Percentiles rank a stretch among this genome's conserved stretches.
These are phyloP conservation scores for Leptomonas seymouri DNA, from an alignment of 208 protist genomes.

Conservation along the genomic window DNA sequence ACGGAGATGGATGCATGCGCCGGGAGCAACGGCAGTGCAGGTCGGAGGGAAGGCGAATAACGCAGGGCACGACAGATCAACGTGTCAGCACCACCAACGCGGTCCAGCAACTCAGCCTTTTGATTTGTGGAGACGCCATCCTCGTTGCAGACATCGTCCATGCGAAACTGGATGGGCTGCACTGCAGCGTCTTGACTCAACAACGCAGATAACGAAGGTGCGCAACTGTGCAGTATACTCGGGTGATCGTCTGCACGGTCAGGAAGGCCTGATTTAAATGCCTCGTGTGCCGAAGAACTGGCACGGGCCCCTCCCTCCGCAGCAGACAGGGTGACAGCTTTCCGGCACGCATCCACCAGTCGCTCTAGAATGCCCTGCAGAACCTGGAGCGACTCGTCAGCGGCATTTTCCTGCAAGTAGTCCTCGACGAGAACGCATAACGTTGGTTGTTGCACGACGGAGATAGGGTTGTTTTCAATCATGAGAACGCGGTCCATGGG, in stretches of 20 bases:
- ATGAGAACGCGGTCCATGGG: slow-evolving; percentile 56
- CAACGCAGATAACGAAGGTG: not conserved
- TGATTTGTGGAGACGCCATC: slow-evolving; percentile 21
- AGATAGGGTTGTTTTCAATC: slow-evolving; percentile 85
- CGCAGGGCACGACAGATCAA: slow-evolving; percentile 16
- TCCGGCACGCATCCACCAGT: slow-evolving; percentile 19
- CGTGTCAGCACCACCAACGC: slow-evolving; percentile 12
- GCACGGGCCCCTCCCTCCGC: not conserved
- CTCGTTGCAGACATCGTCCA: slow-evolving; percentile 33
- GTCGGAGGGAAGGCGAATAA: slow-evolving; percentile 16
- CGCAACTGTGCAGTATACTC: not conserved
- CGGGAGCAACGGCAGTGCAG: not conserved
- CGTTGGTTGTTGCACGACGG: slow-evolving; percentile 54
- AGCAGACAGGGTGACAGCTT: not conserved
- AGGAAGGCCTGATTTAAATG: not conserved
- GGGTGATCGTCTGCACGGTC: not conserved
- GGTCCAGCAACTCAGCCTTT: slow-evolving; percentile 15
- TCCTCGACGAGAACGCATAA: slow-evolving; percentile 76
- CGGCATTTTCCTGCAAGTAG: slow-evolving; percentile 50
- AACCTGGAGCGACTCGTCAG: slow-evolving; percentile 58
- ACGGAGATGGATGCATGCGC: not conserved
- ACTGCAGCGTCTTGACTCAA: slow-evolving; percentile 16
- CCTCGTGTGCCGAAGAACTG: not conserved
- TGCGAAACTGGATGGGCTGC: slow-evolving; percentile 18
- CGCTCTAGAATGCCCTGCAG: slow-evolving; percentile 53